Evolutionary conservation across 2,329 filamentous ascomycete genomes (phyloP).

Genomic region (Clarireedia homoeocarpa): DNA sequence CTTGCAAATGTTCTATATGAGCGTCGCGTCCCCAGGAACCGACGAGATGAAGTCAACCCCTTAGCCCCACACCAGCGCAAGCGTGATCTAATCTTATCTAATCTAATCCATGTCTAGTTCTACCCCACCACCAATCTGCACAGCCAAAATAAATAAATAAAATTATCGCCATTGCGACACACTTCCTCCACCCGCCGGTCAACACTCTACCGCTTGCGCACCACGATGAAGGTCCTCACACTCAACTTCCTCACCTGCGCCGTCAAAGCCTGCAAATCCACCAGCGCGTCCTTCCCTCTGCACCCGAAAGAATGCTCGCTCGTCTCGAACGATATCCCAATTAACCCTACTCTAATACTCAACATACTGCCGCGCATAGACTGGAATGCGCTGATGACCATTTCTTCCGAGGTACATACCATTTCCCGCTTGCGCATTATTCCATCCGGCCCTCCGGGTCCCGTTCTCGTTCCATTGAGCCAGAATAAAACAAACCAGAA

Average conservation of each 20-base stretch:
- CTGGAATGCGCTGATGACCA: conserved; percentile 72
- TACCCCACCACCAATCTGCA: background rate
- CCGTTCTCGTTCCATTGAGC: background rate
- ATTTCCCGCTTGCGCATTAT: background rate
- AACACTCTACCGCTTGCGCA: background rate
- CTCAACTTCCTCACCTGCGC: conserved; percentile 97
- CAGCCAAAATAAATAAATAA: conserved; percentile 2
- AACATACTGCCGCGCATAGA: conserved; percentile 85
- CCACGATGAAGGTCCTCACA: conserved; percentile 81
- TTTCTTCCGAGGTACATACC: conserved; percentile 63
- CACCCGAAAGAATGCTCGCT: conserved; percentile 91
- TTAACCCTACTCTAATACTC: conserved; percentile 71
- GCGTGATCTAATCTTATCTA: background rate
- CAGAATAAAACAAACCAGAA: conserved; percentile 5
- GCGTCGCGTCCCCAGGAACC: too few relatives aligned
- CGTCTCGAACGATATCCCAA: conserved; percentile 71
- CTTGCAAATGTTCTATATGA: too few relatives aligned
- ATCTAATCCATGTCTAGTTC: conserved; percentile 7
- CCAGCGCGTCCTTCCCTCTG: conserved; percentile 73
- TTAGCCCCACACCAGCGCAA: background rate
- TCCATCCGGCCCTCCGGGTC: background rate
- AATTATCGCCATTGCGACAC: background rate
- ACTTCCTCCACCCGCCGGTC: background rate
- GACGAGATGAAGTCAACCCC: background rate
- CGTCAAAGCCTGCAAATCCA: conserved; percentile 86